A percentile compares a stretch with the other conserved stretches of the same genome.
Evolutionary conservation across 169 alveolate genomes (phyloP).

Genomic region (Eimeria tenella): DNA sequence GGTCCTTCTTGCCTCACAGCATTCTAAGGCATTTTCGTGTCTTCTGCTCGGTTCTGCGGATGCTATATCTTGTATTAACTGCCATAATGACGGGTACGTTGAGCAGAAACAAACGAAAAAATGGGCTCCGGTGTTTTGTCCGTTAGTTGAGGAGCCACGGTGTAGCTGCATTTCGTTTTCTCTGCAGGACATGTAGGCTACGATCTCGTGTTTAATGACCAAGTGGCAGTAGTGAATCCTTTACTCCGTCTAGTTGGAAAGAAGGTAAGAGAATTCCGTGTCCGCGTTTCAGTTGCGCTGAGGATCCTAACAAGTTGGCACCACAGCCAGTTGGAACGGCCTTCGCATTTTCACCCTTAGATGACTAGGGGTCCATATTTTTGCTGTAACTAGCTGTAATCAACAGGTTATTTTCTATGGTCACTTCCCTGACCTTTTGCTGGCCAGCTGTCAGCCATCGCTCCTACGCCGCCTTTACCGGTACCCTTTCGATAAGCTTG

Average conservation of each 20-base stretch:
- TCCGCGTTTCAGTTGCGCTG: neutral
- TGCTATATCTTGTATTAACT: conserved; percentile 85
- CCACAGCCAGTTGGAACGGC: neutral
- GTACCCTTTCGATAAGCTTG: conserved; percentile 88
- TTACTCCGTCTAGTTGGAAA: conserved; percentile 65
- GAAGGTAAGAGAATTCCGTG: conserved; percentile 45
- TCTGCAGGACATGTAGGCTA: conserved; percentile 85
- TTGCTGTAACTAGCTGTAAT: neutral
- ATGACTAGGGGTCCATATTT: neutral
- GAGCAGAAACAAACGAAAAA: neutral
- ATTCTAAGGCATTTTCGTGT: conserved; percentile 84
- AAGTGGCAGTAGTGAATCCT: conserved; percentile 85
- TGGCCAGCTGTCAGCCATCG: conserved; percentile 87
- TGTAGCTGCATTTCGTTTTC: conserved; percentile 46
- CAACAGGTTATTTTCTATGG: conserved; percentile 92
- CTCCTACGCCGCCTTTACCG: conserved; percentile 88
- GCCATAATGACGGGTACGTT: conserved; percentile 70
- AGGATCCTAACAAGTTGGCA: neutral
- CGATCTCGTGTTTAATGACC: conserved; percentile 93
- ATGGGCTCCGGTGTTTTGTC: neutral
- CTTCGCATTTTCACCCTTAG: no score
- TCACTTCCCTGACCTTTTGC: conserved; percentile 95
- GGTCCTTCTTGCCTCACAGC: conserved; percentile 89
- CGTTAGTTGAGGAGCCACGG: neutral
- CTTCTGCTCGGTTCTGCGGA: conserved; percentile 92